Base-by-base conservation (phyloP, 176 grass and related monocot genomes). In the Olyra latifolia region DNA sequence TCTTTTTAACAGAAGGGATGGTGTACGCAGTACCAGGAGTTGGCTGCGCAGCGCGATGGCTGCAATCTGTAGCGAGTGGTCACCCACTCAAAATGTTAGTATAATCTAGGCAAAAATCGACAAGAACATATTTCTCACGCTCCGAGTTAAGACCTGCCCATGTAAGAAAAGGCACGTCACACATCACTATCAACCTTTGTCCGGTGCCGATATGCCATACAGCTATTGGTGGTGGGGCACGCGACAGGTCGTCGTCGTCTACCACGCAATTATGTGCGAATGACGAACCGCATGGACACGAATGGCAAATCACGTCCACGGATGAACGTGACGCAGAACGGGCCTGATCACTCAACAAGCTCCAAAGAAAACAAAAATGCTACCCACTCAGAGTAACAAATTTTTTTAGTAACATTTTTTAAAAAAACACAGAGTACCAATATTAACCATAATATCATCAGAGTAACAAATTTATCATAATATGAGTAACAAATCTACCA, bases 171-270 rank as follows among this genome's bases (percentile, higher is more conserved):
- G 4, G 42, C 38, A 41, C 27, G 49, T 57, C 48, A 19, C 7
- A 24, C 41, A 28, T 73, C 80, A 44, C 23, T 64, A 42, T 62
- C 71, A 71, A 66, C 53, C 47, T 66, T 62, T 56, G 15, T 53
- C 16, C 11, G 25, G 0, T 40, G 62, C 49, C 12, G 73, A 69
- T 74, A 49, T 39, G 38, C 27, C 25, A 19, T 24, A 39, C 20
- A 55, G 22, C 48, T 3, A 57, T 39, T 72, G 66, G 41, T 67
- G 42, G 68, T 35, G 59, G 74, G 60, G 48, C 86, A 61, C 8
- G 30, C 8, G 7, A 17, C 32, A 7, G 62, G 27, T 61, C 43
- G 30, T 68, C 50, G 41, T 19, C 53, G 27, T 76, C 42, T 44
- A 19, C 10, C 9, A 38, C 38, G 45, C 39, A 66, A 53, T 32